Percentiles rank a stretch among this genome's conserved stretches.
Evolutionary conservation across 176 grass and related monocot genomes (phyloP).

Genomic region (Phyllostachys edulis): DNA sequence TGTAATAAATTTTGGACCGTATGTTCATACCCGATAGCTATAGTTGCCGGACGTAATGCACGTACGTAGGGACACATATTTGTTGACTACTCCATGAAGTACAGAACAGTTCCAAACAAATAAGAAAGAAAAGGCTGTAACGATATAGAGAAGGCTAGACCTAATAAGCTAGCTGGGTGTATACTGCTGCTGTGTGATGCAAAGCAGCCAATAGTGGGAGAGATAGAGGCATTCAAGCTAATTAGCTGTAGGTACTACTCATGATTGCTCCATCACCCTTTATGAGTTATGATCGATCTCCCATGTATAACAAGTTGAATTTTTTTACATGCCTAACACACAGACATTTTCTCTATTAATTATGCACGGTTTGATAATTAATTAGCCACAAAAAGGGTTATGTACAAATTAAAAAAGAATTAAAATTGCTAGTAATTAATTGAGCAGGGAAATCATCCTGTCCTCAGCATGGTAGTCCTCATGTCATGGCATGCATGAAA

Average conservation of each 20-base stretch:
- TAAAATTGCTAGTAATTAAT: background rate
- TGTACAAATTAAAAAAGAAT: background rate
- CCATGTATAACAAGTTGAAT: background rate
- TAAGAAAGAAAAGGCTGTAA: background rate
- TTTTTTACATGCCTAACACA: background rate
- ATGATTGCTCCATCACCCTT: background rate
- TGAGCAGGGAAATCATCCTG: background rate
- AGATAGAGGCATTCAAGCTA: background rate
- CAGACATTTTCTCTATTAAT: background rate
- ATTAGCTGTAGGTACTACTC: background rate
- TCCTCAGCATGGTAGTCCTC: background rate
- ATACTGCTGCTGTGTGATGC: background rate
- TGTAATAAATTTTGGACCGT: slow-evolving; percentile 16
- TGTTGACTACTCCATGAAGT: background rate
- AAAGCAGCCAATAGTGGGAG: background rate
- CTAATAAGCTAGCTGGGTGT: background rate
- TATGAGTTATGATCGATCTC: background rate
- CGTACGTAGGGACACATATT: background rate
- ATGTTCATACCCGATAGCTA: background rate
- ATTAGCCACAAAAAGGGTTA: background rate
- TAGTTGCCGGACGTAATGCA: background rate
- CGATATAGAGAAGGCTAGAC: background rate
- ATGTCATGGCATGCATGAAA: background rate
- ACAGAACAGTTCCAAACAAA: background rate
- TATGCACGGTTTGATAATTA: background rate